A percentile compares a stretch with the other conserved stretches of the same genome.
Conservation (phyloP, 2,329 filamentous ascomycete species). For the Zymoseptoria crescenta region DNA sequence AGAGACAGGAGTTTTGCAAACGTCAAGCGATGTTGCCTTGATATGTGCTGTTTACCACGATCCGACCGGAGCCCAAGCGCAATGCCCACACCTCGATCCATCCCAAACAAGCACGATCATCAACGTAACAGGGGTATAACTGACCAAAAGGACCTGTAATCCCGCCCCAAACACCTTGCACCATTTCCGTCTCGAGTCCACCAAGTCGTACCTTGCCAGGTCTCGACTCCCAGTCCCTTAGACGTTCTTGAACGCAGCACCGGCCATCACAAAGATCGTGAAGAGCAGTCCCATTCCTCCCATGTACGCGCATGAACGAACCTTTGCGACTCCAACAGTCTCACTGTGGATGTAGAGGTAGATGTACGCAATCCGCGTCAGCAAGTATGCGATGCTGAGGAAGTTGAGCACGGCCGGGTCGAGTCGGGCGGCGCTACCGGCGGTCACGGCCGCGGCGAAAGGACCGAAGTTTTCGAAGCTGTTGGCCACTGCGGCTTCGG, state of each 20-base stretch:
- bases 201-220: background rate
- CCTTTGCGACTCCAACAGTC: conserved; percentile 11
- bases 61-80: background rate
- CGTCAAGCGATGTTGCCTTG: background rate
- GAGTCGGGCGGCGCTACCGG: conserved; percentile 31
- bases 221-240: background rate
- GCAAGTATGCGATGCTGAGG: conserved; percentile 23
- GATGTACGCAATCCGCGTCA: conserved; percentile 24
- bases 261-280: conserved; percentile 23
- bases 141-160: background rate
- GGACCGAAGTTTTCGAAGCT: conserved; percentile 35
- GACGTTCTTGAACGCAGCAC: conserved; percentile 15
- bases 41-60: background rate
- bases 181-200: background rate
- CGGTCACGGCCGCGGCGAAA: conserved; percentile 33
- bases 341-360: conserved; percentile 24
- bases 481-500: conserved; percentile 33
- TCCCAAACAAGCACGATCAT: background rate
- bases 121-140: background rate
- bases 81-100: background rate
- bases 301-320: conserved; percentile 19
- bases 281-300: conserved; percentile 18
- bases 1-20: background rate
- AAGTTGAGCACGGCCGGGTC: conserved; percentile 21
- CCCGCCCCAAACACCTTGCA: background rate